Conservation (phyloP, 2,329 filamentous ascomycete genomes). For the Aspergillus oerlinghausenensis region DNA sequence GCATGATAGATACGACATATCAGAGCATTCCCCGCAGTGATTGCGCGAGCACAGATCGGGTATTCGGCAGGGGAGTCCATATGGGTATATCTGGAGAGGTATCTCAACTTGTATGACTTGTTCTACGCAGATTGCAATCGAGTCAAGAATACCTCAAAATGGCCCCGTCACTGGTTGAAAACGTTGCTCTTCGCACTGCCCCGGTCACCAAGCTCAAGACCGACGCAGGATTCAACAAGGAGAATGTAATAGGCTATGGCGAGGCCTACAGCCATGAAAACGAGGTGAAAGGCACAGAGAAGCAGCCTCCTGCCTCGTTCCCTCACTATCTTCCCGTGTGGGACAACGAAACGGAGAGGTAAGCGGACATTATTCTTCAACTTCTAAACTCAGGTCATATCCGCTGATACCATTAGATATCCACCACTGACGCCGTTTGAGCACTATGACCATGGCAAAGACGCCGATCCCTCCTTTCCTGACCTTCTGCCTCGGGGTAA, state of each 20-base stretch:
- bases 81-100: slow-evolving; percentile 7
- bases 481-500: slow-evolving; percentile 56
- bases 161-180: slow-evolving; percentile 34
- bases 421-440: slow-evolving; percentile 64
- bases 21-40: slow-evolving; percentile 19
- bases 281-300: slow-evolving; percentile 51
- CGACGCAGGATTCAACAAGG: slow-evolving; percentile 33
- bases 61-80: slow-evolving; percentile 6
- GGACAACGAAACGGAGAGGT: slow-evolving; percentile 52
- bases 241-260: slow-evolving; percentile 31
- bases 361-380: background rate
- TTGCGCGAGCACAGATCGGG: slow-evolving; percentile 16
- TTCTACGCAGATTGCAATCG: background rate
- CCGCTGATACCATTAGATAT: slow-evolving; percentile 36
- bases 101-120: background rate
- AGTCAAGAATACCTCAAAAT: slow-evolving; percentile 15
- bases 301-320: slow-evolving; percentile 57
- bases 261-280: slow-evolving; percentile 41
- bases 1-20: background rate
- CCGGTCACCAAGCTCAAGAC: slow-evolving; percentile 23
- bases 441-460: slow-evolving; percentile 70
- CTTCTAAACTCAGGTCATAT: background rate
- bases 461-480: slow-evolving; percentile 64
- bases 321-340: slow-evolving; percentile 70
- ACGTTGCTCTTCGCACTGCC: slow-evolving; percentile 23